A percentile compares a stretch with the other conserved stretches of the same genome.
Conservation (phyloP, 1,284 basidiomycete genomes). For the Pseudozyma tsukubaensis region DNA sequence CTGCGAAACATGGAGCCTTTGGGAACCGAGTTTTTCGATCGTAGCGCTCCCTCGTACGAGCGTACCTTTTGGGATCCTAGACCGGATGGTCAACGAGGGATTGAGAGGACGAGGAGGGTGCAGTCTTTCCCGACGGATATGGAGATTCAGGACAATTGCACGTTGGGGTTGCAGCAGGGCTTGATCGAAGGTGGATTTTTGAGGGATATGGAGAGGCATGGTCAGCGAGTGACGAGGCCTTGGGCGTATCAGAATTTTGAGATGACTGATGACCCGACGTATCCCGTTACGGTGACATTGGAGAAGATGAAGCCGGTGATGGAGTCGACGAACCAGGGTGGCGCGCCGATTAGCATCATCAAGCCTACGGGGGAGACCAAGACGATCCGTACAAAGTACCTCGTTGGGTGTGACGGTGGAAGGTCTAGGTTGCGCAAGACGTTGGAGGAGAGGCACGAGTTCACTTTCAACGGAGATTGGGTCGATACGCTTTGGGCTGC, state of each 20-base stretch:
- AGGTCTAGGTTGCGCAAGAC: slow-evolving; percentile 65
- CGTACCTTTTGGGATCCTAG: slow-evolving; percentile 70
- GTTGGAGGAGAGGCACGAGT: slow-evolving; percentile 59
- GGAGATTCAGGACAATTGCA: slow-evolving; percentile 70
- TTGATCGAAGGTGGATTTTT: slow-evolving; percentile 70
- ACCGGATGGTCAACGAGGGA: slow-evolving; percentile 60
- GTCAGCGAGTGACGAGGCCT: slow-evolving; percentile 65
- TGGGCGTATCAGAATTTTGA: slow-evolving; percentile 62
- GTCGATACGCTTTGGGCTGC: slow-evolving; percentile 66
- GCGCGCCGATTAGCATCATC: slow-evolving; percentile 57
- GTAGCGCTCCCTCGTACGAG: slow-evolving; percentile 68
- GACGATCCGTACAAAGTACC: slow-evolving; percentile 69
- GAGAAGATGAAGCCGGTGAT: slow-evolving; percentile 63
- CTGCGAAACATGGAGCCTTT: slow-evolving; percentile 70
- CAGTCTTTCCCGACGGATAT: slow-evolving; percentile 70
- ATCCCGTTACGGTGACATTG: slow-evolving; percentile 60
- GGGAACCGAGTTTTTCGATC: slow-evolving; percentile 61
- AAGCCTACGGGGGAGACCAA: slow-evolving; percentile 62
- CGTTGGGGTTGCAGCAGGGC: slow-evolving; percentile 70
- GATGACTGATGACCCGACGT: slow-evolving; percentile 44
- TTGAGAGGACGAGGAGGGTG: slow-evolving; percentile 69
- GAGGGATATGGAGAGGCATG: slow-evolving; percentile 68
- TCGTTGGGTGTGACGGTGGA: slow-evolving; percentile 70
- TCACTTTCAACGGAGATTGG: slow-evolving; percentile 62
- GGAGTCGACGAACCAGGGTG: slow-evolving; percentile 54